These are phyloP conservation scores for Gillenia trifoliata DNA, from an alignment of 306 rosid genomes.

Conservation along the genomic window DNA sequence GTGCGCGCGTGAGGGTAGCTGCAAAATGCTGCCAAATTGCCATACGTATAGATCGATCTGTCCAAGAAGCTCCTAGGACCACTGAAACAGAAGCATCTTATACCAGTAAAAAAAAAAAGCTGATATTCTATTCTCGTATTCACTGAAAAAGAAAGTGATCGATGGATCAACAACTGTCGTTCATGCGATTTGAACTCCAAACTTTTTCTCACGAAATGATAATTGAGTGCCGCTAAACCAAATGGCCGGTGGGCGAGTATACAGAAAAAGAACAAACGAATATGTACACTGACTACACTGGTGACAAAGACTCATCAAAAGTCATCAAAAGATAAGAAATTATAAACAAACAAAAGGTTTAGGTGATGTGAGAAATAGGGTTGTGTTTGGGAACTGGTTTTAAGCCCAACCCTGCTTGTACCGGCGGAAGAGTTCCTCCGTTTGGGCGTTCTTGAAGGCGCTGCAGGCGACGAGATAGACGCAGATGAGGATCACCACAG, in stretches of 20 bases:
- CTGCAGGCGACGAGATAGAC: slow-evolving; percentile 85
- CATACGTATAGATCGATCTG: not conserved
- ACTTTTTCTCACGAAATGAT: too few relatives aligned
- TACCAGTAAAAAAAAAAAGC: slow-evolving; percentile 7
- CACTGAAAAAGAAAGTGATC: too few relatives aligned
- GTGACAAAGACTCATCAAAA: not conserved
- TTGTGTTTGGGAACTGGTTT: slow-evolving; percentile 5
- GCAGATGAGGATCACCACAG: slow-evolving; percentile 64
- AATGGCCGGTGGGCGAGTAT: not conserved
- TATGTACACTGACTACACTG: slow-evolving; percentile 11
- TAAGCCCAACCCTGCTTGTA: slow-evolving; percentile 75
- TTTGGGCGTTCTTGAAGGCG: slow-evolving; percentile 89
- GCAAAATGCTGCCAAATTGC: not conserved
- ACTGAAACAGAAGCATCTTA: slow-evolving; percentile 27
- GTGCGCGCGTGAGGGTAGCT: not conserved
- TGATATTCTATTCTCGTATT: slow-evolving; percentile 17
- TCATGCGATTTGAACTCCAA: not conserved
- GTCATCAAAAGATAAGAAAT: not conserved
- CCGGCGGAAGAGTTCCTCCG: slow-evolving; percentile 73
- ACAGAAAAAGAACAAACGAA: slow-evolving; percentile 1
- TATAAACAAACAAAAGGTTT: not conserved
- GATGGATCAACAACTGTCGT: too few relatives aligned
- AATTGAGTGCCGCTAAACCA: not conserved
- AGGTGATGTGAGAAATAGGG: not conserved
- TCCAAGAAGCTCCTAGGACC: slow-evolving; percentile 1